These are phyloP conservation scores for Plasmodium gonderi DNA, from an alignment of 169 alveolate species.

Conservation along the genomic window DNA sequence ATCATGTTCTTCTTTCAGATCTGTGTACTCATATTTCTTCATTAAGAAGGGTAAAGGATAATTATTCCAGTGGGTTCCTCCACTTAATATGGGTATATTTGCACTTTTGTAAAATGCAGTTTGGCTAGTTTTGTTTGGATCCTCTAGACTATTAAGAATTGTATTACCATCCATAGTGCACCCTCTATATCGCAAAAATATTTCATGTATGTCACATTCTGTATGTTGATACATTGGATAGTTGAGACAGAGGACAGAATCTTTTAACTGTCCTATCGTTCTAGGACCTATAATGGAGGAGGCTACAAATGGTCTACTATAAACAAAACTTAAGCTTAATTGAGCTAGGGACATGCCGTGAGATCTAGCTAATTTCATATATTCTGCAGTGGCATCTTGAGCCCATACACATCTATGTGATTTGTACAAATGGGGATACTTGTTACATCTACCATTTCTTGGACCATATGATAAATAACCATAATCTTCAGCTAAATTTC, in stretches of 20 bases:
- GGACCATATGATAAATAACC: conserved; percentile 89
- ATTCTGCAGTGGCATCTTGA: conserved; percentile 87
- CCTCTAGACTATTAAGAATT: conserved; percentile 80
- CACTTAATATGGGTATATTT: conserved; percentile 88
- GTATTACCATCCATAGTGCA: conserved; percentile 91
- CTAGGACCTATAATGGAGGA: conserved; percentile 87
- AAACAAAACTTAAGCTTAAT: conserved; percentile 82
- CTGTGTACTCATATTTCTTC: conserved; percentile 77
- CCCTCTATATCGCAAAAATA: conserved; percentile 86
- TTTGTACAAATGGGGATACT: conserved; percentile 84
- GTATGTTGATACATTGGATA: conserved; percentile 81
- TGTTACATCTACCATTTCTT: conserved; percentile 85
- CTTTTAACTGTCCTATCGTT: conserved; percentile 88
- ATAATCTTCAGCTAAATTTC: conserved; percentile 85
- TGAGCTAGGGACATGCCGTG: conserved; percentile 87
- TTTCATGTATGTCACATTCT: conserved; percentile 85
- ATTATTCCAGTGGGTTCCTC: conserved; percentile 87
- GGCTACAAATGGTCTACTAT: conserved; percentile 87
- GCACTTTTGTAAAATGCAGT: conserved; percentile 82
- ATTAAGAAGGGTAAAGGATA: conserved; percentile 60
- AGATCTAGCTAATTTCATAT: conserved; percentile 85
- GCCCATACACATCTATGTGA: conserved; percentile 91
- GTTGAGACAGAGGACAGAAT: conserved; percentile 83
- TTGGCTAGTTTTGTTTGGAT: conserved; percentile 84
- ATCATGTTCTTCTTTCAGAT: conserved; percentile 71